Evolutionary conservation across 1,284 basidiomycete genomes (phyloP), one percentile per base, ranked within the genome.

Genomic region (Mixia osmundae): DNA sequence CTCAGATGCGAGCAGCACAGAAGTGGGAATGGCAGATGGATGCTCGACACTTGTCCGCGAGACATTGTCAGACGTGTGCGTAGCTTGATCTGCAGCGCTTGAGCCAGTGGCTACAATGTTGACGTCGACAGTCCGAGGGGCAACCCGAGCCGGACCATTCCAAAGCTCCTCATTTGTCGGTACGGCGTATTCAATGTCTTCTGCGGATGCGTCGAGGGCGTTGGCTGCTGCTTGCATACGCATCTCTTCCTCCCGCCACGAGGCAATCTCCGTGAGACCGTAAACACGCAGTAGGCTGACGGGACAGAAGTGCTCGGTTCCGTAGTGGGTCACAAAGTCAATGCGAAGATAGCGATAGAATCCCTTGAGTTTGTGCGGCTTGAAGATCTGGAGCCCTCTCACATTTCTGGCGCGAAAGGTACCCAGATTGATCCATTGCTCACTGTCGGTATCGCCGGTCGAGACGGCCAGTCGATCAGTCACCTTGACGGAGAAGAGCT

Each of bases 231-330:
- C 27, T 46, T 46, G 25, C 43, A n/a, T n/a, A n/a, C n/a, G n/a
- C n/a, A n/a, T n/a, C n/a, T 50, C 39, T 47, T 43, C 7, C 47
- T 48, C 38, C 47, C 49, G 14, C 45, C 89, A 94, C 47, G 89
- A 74, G 47, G 97, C 89, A 48, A 95, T 72, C 59, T 95, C 85
- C 9, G 87, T 95, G 44, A 94, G 70, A 3, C 91, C 89, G 47
- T 87, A 95, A 1, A 94, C 83, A 22, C 85, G 72, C 20, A 97
- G 65, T 1, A 95, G 68, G 1, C 79, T 87, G 15, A 97, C 65
- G 1, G 89, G 89, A 50, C 89, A 97, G 54, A 89, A 97, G 58
- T 76, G 95, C 57, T 97, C 91, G 49, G 70, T 76, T 14, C 85
- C 82, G 49, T 91, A 97, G 53, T 87, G 76, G 0, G 82, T 76